A percentile compares a stretch with the other conserved stretches of the same genome.
These are phyloP conservation scores for Mangifera indica DNA, from an alignment of 345 rosid species.

Conservation along the genomic window DNA sequence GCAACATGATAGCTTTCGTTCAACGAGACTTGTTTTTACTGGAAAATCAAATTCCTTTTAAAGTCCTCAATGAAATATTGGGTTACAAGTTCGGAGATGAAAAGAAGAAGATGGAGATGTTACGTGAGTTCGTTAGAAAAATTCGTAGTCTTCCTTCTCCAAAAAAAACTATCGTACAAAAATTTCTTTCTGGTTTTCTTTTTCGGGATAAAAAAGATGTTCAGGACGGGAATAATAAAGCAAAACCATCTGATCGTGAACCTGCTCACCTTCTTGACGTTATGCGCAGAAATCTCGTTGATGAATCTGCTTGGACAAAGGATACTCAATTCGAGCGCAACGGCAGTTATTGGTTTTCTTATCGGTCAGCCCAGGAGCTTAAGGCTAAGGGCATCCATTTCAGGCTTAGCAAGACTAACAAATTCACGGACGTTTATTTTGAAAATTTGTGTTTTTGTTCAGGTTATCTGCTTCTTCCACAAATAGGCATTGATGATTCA, in stretches of 20 bases:
- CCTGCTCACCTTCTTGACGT: constrained; percentile 19
- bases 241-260: not conserved
- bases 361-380: constrained; percentile 10
- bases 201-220: no score
- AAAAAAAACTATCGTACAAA: not conserved
- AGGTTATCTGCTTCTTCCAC: constrained; percentile 8
- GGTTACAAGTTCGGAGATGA: not conserved
- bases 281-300: not conserved
- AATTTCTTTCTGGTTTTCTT: no score
- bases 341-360: not conserved
- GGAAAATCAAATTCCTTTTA: constrained; percentile 33
- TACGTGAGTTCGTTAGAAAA: not conserved
- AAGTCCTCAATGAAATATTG: constrained; percentile 9
- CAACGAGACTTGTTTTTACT: constrained; percentile 27
- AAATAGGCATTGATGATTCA: not conserved
- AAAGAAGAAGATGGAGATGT: not conserved
- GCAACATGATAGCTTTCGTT: not conserved
- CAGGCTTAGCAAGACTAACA: not conserved
- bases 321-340: not conserved
- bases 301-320: no score
- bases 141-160: not conserved
- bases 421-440: constrained; percentile 1
- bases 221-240: no score
- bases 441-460: not conserved
- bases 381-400: constrained; percentile 10